Evolutionary conservation across 2,329 filamentous ascomycete species (phyloP).

Genomic region (Neonectria ditissima): DNA sequence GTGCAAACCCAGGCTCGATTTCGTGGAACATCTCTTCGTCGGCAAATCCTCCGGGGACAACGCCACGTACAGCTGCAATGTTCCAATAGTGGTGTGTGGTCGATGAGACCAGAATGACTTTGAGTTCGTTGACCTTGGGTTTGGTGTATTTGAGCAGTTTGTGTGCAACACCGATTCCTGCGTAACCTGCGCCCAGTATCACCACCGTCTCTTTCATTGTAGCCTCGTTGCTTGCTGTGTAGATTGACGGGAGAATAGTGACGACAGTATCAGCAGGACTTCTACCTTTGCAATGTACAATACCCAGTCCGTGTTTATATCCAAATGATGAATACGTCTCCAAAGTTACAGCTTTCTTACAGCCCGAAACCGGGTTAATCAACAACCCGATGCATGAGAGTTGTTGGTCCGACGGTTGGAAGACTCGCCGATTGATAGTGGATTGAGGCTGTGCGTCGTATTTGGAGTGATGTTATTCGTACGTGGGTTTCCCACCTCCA

Average conservation of each 20-base stretch:
- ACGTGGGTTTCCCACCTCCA: not conserved
- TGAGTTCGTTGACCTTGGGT: constrained; percentile 7
- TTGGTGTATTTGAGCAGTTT: not conserved
- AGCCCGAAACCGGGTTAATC: not conserved
- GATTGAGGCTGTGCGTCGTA: not conserved
- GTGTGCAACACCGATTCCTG: not conserved
- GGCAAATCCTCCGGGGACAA: not conserved
- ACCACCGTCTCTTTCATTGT: constrained; percentile 1
- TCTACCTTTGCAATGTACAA: not conserved
- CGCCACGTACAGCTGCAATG: constrained; percentile 9
- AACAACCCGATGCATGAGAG: not conserved
- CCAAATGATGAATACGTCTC: not conserved
- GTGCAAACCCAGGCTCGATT: not conserved
- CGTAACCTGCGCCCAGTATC: not conserved
- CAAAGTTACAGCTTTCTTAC: not conserved
- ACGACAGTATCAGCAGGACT: not conserved
- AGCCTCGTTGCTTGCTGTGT: not conserved
- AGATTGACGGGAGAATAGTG: not conserved
- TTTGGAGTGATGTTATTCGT: not conserved
- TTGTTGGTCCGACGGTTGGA: not conserved
- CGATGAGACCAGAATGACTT: constrained; percentile 11
- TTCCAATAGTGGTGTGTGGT: constrained; percentile 14
- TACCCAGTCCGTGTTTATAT: not conserved
- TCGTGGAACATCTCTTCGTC: not conserved
- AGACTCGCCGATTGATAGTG: not conserved